Conservation (phyloP, 768 basidiomycete species). For the Erythrobasidium yunnanense region DNA sequence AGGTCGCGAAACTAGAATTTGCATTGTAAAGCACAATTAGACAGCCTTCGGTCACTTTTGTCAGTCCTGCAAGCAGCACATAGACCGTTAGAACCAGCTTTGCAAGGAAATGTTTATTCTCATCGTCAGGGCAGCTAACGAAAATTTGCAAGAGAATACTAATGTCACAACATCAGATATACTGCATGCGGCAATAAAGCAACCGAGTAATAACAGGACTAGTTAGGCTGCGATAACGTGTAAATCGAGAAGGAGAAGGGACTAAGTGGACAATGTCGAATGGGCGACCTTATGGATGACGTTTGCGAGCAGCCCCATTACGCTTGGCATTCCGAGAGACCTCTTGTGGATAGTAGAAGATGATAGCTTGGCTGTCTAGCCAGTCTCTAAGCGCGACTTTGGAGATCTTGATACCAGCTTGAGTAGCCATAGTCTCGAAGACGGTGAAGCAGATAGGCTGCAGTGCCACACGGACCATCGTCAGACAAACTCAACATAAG, state of each 20-base stretch:
- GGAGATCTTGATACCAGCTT: constrained; percentile 6
- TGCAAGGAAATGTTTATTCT: no score
- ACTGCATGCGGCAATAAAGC: no score
- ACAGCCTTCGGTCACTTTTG: no score
- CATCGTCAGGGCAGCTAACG: no score
- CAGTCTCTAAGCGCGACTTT: constrained; percentile 20
- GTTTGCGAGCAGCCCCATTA: neutral
- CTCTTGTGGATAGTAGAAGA: constrained; percentile 11
- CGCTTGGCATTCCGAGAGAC: constrained; percentile 5
- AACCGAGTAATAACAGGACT: no score
- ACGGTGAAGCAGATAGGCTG: constrained; percentile 22
- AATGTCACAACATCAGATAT: no score
- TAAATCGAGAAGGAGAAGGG: no score
- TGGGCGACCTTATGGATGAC: constrained; percentile 4
- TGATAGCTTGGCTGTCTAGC: constrained; percentile 22
- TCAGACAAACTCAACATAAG: neutral
- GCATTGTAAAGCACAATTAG: constrained; percentile 5
- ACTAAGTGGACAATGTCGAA: no score
- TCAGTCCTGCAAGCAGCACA: no score
- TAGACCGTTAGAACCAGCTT: no score
- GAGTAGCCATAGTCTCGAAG: constrained; percentile 7
- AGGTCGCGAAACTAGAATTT: constrained; percentile 60
- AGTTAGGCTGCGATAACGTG: no score
- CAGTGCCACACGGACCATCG: neutral
- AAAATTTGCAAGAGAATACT: no score